phyloP scores from a whole-genome alignment of 306 rosid species.

The Spatholobus suberectus region DNA sequence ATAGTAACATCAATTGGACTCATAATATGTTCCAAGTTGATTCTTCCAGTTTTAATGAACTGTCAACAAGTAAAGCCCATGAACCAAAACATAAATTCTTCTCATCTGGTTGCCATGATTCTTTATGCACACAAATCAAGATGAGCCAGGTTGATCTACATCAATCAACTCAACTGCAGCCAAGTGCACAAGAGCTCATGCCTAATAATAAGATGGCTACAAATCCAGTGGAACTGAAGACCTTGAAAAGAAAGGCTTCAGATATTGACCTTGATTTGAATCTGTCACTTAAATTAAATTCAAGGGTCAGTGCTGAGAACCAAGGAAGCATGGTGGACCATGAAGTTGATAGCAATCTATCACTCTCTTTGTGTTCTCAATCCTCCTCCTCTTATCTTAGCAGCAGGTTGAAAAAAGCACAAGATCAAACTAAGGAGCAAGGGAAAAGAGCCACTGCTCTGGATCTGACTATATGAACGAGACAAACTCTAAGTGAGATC shows the following conservation, averaged over 20 bases:
- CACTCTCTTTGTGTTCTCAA: constrained; percentile 71
- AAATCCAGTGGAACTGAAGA: constrained; percentile 43
- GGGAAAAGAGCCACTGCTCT: constrained; percentile 59
- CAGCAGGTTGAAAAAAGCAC: constrained; percentile 47
- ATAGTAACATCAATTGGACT: constrained; percentile 31
- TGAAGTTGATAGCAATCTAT: constrained; percentile 57
- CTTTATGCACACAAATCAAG: constrained; percentile 37
- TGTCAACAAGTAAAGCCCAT: constrained; percentile 48
- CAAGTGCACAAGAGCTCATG: constrained; percentile 42
- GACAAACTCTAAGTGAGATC: constrained; percentile 86
- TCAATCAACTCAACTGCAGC: constrained; percentile 19
- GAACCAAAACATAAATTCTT: constrained; percentile 49
- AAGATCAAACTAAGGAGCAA: constrained; percentile 31
- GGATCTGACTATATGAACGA: constrained; percentile 87
- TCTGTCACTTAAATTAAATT: constrained; percentile 68
- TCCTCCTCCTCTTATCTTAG: constrained; percentile 42
- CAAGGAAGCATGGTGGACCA: constrained; percentile 43
- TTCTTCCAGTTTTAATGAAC: constrained; percentile 44
- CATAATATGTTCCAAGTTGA: constrained; percentile 39
- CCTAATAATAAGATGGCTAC: not conserved
- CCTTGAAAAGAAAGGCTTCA: constrained; percentile 64
- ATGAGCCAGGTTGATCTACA: constrained; percentile 27
- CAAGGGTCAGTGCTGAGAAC: constrained; percentile 39
- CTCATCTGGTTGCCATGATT: constrained; percentile 46
- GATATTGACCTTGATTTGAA: constrained; percentile 66